A percentile compares a stretch with the other conserved stretches of the same genome.
Evolutionary conservation across 768 basidiomycete genomes (phyloP).

Genomic region (Mrakia frigida): DNA sequence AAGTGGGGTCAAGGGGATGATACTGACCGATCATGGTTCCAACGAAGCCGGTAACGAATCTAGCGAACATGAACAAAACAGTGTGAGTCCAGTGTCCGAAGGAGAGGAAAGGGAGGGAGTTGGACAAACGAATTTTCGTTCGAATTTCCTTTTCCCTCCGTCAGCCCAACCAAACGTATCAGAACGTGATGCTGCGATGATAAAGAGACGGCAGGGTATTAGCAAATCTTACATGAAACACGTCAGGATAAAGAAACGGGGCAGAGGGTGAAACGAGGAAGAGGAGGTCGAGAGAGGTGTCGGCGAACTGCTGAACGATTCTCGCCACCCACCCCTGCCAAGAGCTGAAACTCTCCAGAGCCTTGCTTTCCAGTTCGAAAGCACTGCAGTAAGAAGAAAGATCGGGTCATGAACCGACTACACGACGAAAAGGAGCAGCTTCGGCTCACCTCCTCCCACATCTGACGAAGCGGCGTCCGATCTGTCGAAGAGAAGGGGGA

Average conservation of each 20-base stretch:
- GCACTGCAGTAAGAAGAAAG: neutral
- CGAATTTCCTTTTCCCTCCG: neutral
- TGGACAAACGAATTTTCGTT: neutral
- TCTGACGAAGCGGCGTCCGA: slow-evolving; percentile 7
- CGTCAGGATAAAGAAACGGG: neutral
- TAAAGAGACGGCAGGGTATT: neutral
- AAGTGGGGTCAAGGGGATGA: neutral
- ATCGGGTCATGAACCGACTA: neutral
- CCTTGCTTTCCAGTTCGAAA: slow-evolving; percentile 6
- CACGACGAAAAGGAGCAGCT: neutral
- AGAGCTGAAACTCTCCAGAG: slow-evolving; percentile 1
- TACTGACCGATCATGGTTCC: slow-evolving; percentile 20
- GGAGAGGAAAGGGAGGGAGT: no score
- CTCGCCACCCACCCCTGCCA: neutral
- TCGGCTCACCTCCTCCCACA: slow-evolving; percentile 20
- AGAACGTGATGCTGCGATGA: slow-evolving; percentile 3
- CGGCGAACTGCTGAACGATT: neutral
- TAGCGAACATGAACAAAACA: neutral
- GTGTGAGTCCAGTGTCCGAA: neutral
- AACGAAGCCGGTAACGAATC: slow-evolving; percentile 14
- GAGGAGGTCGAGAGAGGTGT: neutral
- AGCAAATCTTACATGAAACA: neutral
- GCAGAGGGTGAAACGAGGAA: neutral
- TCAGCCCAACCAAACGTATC: slow-evolving; percentile 10
- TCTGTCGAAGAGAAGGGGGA: neutral